A percentile compares a stretch with the other conserved stretches of the same genome.
Conservation (phyloP, 768 basidiomycete species). For the Sutorius australiensis region DNA sequence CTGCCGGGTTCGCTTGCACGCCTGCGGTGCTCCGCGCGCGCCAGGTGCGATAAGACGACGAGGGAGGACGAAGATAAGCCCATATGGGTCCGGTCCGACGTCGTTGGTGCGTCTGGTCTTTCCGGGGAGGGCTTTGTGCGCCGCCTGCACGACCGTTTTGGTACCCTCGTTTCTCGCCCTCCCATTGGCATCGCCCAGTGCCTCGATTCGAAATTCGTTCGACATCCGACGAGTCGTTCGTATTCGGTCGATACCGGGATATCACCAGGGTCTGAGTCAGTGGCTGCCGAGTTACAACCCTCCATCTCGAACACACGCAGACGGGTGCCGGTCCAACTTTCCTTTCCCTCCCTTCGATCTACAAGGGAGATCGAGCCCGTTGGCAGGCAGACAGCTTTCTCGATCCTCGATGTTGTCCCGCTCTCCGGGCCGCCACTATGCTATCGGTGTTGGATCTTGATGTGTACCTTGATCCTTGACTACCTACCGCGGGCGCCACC, state of each 20-base stretch:
- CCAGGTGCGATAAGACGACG: constrained; percentile 1
- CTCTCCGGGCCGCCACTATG: too few species aligned
- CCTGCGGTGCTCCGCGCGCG: neutral
- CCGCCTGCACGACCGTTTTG: neutral
- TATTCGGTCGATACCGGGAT: too few species aligned
- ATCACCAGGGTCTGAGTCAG: too few species aligned
- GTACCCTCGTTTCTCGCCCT: neutral
- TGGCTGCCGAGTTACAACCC: too few species aligned
- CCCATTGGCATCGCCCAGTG: neutral
- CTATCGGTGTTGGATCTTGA: too few species aligned
- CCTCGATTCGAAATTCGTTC: too few species aligned
- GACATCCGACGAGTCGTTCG: too few species aligned
- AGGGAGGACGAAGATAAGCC: neutral
- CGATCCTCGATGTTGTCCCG: neutral
- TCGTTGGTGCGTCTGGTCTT: neutral
- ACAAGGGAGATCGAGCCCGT: neutral
- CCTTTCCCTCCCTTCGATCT: neutral
- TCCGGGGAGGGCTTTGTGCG: neutral
- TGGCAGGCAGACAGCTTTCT: neutral
- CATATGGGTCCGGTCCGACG: constrained; percentile 1
- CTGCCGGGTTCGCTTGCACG: neutral
- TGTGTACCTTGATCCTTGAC: too few species aligned
- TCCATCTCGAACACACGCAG: neutral
- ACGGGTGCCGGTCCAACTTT: neutral
- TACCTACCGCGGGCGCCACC: neutral